Percentiles rank a stretch among this genome's conserved stretches.
Conservation (phyloP, 225 moss, liverwort and hornwort species). For the Takakia lepidozioides region DNA sequence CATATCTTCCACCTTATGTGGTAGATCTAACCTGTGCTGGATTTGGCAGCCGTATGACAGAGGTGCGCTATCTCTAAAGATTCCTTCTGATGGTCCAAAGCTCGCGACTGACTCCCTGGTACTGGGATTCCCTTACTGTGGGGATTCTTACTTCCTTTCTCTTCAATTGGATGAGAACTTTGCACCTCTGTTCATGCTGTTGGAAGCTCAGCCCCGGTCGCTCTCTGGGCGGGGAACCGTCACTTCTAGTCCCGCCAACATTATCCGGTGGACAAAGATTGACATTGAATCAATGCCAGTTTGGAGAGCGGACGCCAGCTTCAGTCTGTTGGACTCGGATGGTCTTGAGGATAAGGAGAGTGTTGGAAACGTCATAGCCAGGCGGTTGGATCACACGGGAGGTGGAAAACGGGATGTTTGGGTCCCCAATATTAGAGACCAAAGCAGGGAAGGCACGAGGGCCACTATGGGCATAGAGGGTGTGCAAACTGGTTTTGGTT, state of each 20-base stretch:
- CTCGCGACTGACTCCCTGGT: constrained; percentile 63
- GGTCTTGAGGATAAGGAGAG: constrained; percentile 35
- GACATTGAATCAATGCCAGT: constrained; percentile 66
- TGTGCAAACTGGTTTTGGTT: constrained; percentile 29
- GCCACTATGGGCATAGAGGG: constrained; percentile 33
- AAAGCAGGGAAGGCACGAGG: constrained; percentile 35
- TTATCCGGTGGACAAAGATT: constrained; percentile 73
- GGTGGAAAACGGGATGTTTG: constrained; percentile 31
- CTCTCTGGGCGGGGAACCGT: constrained; percentile 38
- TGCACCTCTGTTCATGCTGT: constrained; percentile 71
- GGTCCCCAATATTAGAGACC: constrained; percentile 21
- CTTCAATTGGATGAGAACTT: constrained; percentile 81
- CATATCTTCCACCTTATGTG: too few species aligned
- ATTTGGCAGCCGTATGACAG: constrained; percentile 83
- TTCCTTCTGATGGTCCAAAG: constrained; percentile 61
- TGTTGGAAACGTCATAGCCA: constrained; percentile 22
- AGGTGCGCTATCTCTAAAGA: constrained; percentile 61
- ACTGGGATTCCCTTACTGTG: constrained; percentile 92
- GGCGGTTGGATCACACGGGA: constrained; percentile 40
- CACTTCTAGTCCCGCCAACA: constrained; percentile 59
- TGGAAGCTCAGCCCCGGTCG: constrained; percentile 67
- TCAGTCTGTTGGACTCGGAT: constrained; percentile 64
- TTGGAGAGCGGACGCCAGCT: constrained; percentile 63
- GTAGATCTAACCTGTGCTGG: too few species aligned
- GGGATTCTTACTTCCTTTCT: constrained; percentile 69